phyloP scores from a whole-genome alignment of 805 yeast genomes.

The Saccharomycopsis lassenensis region DNA sequence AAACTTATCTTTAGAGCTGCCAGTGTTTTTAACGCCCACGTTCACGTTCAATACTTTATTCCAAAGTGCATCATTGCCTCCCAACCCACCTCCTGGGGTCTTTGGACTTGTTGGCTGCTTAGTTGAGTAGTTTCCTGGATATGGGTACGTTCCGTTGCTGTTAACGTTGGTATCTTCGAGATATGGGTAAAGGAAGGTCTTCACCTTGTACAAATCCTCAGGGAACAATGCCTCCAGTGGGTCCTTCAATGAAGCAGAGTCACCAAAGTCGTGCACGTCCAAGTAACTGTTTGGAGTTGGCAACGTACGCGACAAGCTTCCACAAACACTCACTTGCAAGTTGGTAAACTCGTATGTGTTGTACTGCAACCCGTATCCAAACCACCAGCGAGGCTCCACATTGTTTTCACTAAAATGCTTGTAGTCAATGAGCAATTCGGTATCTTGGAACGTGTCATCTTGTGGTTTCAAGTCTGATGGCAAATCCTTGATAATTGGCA shows the following conservation, averaged over 20 bases:
- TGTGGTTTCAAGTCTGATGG: slow-evolving; percentile 27
- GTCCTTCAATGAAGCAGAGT: slow-evolving; percentile 35
- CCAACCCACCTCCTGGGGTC: slow-evolving; percentile 37
- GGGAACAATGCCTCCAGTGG: slow-evolving; percentile 45
- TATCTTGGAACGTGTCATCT: slow-evolving; percentile 22
- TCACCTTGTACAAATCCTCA: slow-evolving; percentile 37
- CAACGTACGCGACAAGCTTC: slow-evolving; percentile 21
- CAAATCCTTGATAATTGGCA: slow-evolving; percentile 31
- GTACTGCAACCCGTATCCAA: slow-evolving; percentile 53
- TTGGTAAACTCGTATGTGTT: slow-evolving; percentile 28
- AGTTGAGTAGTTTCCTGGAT: slow-evolving; percentile 28
- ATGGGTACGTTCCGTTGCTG: slow-evolving; percentile 24
- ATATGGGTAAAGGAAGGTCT: slow-evolving; percentile 45
- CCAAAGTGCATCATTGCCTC: slow-evolving; percentile 54
- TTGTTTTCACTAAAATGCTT: slow-evolving; percentile 44
- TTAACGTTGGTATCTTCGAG: slow-evolving; percentile 23
- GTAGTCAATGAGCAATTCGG: slow-evolving; percentile 37
- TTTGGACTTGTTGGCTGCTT: slow-evolving; percentile 23
- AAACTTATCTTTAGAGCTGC: slow-evolving; percentile 34
- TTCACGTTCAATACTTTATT: slow-evolving; percentile 35
- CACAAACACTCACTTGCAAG: slow-evolving; percentile 33
- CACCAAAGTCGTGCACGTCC: slow-evolving; percentile 30
- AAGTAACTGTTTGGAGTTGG: slow-evolving; percentile 36
- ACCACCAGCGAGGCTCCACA: slow-evolving; percentile 46
- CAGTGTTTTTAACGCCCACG: slow-evolving; percentile 38